These are phyloP conservation scores for Butyriboletus loyo DNA, from an alignment of 768 basidiomycete genomes.

Conservation along the genomic window DNA sequence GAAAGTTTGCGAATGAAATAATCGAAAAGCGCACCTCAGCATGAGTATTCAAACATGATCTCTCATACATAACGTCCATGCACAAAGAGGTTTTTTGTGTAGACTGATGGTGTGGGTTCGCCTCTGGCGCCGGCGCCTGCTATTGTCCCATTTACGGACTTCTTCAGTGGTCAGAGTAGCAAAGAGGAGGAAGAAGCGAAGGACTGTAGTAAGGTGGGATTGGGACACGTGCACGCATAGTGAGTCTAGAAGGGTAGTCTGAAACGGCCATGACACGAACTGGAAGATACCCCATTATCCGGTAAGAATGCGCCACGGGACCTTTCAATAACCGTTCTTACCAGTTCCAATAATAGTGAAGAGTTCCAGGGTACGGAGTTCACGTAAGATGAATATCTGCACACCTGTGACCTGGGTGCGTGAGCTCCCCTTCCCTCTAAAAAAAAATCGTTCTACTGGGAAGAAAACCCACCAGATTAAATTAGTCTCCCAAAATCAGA, in stretches of 20 bases:
- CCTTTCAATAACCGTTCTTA: not conserved
- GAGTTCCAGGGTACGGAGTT: not conserved
- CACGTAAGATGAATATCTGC: not conserved
- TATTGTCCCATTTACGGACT: not conserved
- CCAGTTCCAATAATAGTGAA: not conserved
- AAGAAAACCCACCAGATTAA: not conserved
- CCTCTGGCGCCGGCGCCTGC: not conserved
- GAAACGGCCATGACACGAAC: not conserved
- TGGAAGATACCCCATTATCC: not conserved
- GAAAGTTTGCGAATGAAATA: not conserved
- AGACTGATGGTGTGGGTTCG: not conserved
- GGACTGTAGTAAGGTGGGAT: not conserved
- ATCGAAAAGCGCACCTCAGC: not conserved
- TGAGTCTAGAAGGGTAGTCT: not conserved
- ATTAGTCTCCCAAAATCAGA: too few relatives aligned
- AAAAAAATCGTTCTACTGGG: not conserved
- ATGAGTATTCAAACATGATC: not conserved
- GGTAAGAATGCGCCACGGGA: not conserved
- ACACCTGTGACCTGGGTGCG: not conserved
- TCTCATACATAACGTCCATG: not conserved
- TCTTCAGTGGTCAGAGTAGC: not conserved
- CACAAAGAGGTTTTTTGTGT: not conserved
- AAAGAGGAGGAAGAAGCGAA: not conserved
- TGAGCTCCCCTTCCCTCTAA: not conserved
- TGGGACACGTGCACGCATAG: not conserved